Percentiles rank a stretch among this genome's conserved stretches.
phyloP scores from a whole-genome alignment of 2,329 filamentous ascomycete genomes.

The Zelopaecilomyces penicillatus region DNA sequence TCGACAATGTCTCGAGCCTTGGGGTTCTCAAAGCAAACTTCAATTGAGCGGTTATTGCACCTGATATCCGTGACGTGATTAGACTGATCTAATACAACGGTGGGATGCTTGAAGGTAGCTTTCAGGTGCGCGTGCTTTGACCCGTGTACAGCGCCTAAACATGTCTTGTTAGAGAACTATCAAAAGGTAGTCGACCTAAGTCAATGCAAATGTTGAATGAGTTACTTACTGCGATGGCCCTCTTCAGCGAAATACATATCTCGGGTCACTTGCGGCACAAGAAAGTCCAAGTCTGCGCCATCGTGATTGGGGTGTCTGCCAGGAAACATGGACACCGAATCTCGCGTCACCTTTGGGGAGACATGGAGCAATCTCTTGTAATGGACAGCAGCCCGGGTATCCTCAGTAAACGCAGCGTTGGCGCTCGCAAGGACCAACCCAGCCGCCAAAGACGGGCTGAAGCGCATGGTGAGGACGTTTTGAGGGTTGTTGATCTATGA shows the following conservation, averaged over 20 bases:
- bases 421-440: not conserved
- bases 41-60: not conserved
- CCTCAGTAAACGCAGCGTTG: not conserved
- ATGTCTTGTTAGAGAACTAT: not conserved
- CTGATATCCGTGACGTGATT: not conserved
- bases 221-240: slow-evolving; percentile 3
- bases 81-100: slow-evolving; percentile 3
- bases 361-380: not conserved
- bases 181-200: too few relatives aligned
- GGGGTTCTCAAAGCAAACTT: not conserved
- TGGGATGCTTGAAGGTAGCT: slow-evolving; percentile 1
- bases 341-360: not conserved
- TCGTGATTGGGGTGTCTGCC: slow-evolving; percentile 1
- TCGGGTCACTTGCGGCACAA: not conserved
- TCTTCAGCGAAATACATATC: slow-evolving; percentile 2
- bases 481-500: not conserved
- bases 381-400: not conserved
- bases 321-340: not conserved
- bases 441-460: not conserved
- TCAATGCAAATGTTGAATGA: not conserved
- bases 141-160: slow-evolving; percentile 1
- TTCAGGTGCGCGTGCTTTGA: not conserved
- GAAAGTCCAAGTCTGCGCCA: not conserved
- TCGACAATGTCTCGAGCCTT: not conserved
- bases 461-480: not conserved